Conservation (phyloP, 2,329 filamentous ascomycete genomes). For the Arthrinium phaeospermum region DNA sequence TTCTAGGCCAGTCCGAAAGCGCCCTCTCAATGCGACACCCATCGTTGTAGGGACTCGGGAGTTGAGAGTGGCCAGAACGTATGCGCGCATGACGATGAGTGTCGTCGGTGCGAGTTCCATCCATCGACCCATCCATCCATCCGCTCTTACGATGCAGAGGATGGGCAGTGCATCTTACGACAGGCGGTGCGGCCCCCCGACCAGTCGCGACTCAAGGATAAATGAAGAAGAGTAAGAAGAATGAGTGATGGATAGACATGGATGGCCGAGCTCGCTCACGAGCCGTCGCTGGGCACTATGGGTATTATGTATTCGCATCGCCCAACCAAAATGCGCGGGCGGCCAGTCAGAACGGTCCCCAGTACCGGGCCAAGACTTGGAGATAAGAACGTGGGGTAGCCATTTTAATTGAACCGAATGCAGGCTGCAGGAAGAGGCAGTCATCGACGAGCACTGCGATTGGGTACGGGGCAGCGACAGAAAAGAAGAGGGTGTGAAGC, state of each 20-base stretch:
- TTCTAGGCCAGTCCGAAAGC: background rate
- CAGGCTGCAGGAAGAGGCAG: background rate
- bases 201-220: background rate
- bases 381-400: slow-evolving; percentile 4
- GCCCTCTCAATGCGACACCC: background rate
- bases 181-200: background rate
- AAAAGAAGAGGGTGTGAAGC: background rate
- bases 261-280: slow-evolving; percentile 5
- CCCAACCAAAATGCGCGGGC: background rate
- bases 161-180: slow-evolving; percentile 8
- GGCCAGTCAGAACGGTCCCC: background rate
- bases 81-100: slow-evolving; percentile 5
- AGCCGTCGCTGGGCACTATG: background rate
- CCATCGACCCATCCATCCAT: slow-evolving; percentile 12
- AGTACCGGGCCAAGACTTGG: background rate
- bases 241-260: background rate
- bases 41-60: background rate
- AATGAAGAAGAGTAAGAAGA: background rate
- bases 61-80: background rate
- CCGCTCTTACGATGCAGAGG: background rate
- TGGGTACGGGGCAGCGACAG: no score
- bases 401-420: background rate
- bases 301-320: slow-evolving; percentile 7
- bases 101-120: background rate
- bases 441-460: background rate